Percentiles rank a stretch among this genome's conserved stretches.
Evolutionary conservation across 1,284 basidiomycete species (phyloP).

Genomic region (Microbotryum silenes-acaulis): DNA sequence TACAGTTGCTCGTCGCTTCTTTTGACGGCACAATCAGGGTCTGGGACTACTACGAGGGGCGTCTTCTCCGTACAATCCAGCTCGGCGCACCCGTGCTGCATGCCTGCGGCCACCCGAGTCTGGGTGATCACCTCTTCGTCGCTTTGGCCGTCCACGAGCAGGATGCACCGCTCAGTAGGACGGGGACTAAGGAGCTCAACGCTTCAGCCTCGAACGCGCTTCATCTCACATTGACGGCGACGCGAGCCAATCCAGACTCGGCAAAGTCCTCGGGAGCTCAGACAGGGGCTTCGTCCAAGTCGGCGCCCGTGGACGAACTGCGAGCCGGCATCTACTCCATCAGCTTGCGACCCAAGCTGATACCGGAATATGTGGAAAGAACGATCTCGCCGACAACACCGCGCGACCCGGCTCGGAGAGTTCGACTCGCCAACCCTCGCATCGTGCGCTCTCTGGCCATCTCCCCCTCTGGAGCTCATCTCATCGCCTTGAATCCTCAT

Average conservation of each 20-base stretch:
- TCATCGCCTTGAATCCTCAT: conserved; percentile 21
- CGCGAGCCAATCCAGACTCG: background rate
- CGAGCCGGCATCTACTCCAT: conserved; percentile 12
- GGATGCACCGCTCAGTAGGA: conserved; percentile 10
- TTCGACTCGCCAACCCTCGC: background rate
- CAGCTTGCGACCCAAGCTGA: conserved; percentile 3
- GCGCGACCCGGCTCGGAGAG: conserved; percentile 43
- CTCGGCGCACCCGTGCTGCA: conserved; percentile 63
- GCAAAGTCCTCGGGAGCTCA: background rate
- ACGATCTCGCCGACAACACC: conserved; percentile 14
- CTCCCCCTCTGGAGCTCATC: conserved; percentile 52
- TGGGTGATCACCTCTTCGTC: conserved; percentile 59
- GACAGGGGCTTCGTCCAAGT: conserved; percentile 31
- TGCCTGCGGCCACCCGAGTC: conserved; percentile 59
- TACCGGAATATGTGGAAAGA: background rate
- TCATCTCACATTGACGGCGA: background rate
- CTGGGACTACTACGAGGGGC: conserved; percentile 90
- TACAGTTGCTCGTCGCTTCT: conserved; percentile 81
- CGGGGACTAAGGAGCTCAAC: conserved; percentile 19
- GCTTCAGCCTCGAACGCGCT: background rate
- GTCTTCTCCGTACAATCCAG: conserved; percentile 64
- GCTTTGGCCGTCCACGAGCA: conserved; percentile 31
- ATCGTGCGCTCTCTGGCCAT: conserved; percentile 51
- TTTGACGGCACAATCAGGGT: conserved; percentile 74
- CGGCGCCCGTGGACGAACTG: conserved; percentile 13